Evolutionary conservation across 495 filamentous ascomycete genomes (phyloP).

Genomic region (Coniosporium apollinis): DNA sequence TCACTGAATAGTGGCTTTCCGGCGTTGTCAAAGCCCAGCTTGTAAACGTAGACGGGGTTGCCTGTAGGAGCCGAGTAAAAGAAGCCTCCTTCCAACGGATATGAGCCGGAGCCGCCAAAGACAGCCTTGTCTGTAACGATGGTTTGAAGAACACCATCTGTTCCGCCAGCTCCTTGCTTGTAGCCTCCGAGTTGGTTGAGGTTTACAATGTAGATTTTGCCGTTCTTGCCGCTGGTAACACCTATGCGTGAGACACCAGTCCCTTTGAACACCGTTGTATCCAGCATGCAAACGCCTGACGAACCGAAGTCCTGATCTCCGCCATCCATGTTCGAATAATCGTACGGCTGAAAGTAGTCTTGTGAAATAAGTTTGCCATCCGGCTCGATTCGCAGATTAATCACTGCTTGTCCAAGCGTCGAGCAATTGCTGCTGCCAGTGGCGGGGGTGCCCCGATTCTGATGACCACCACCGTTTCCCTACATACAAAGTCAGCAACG

Average conservation of each 20-base stretch:
- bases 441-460: slow-evolving; percentile 22
- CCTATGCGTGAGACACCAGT: slow-evolving; percentile 23
- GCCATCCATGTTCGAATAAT: slow-evolving; percentile 26
- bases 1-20: slow-evolving; percentile 25
- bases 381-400: slow-evolving; percentile 18
- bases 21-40: slow-evolving; percentile 19
- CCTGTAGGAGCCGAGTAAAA: slow-evolving; percentile 29
- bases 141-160: slow-evolving; percentile 29
- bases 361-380: slow-evolving; percentile 20
- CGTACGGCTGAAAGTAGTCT: slow-evolving; percentile 30
- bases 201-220: slow-evolving; percentile 31
- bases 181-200: slow-evolving; percentile 32
- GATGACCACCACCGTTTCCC: slow-evolving; percentile 26
- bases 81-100: slow-evolving; percentile 33
- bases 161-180: slow-evolving; percentile 24
- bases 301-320: slow-evolving; percentile 26
- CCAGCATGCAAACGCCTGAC: slow-evolving; percentile 23
- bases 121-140: slow-evolving; percentile 23
- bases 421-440: slow-evolving; percentile 18
- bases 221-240: slow-evolving; percentile 28
- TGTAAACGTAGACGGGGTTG: slow-evolving; percentile 17
- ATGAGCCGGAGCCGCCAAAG: slow-evolving; percentile 29
- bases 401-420: slow-evolving; percentile 26
- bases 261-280: slow-evolving; percentile 24
- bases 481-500: no score